Percentiles rank a stretch among this genome's conserved stretches.
Conservation (phyloP, 306 rosid genomes). For the Acacia acuminata region DNA sequence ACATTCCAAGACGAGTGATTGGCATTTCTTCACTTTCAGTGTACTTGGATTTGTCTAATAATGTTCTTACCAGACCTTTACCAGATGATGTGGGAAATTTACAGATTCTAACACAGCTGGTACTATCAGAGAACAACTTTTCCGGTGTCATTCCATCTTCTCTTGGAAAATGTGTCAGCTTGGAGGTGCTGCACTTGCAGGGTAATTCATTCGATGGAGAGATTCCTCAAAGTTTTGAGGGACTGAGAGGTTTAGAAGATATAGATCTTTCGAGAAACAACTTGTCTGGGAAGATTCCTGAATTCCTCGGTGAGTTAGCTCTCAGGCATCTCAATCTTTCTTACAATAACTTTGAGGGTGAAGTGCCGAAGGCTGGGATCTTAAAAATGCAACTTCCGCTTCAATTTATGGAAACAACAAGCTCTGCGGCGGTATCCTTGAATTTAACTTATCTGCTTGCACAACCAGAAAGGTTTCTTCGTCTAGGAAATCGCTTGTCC, state of each 20-base stretch:
- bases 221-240: slow-evolving; percentile 31
- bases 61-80: slow-evolving; percentile 36
- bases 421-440: slow-evolving; percentile 42
- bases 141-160: slow-evolving; percentile 42
- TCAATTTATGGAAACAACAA: slow-evolving; percentile 36
- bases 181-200: slow-evolving; percentile 37
- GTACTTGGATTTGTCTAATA: slow-evolving; percentile 40
- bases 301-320: slow-evolving; percentile 27
- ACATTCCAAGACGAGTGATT: slow-evolving; percentile 40
- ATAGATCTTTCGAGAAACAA: slow-evolving; percentile 40
- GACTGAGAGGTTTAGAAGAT: slow-evolving; percentile 40
- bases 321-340: slow-evolving; percentile 41
- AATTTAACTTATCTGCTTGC: slow-evolving; percentile 39
- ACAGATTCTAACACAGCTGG: slow-evolving; percentile 22
- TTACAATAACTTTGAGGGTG: slow-evolving; percentile 41
- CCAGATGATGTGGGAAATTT: slow-evolving; percentile 39
- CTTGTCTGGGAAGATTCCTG: slow-evolving; percentile 42
- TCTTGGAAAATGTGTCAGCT: slow-evolving; percentile 36
- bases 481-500: neutral
- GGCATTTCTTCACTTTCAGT: slow-evolving; percentile 41
- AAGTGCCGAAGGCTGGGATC: slow-evolving; percentile 39
- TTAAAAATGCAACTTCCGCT: slow-evolving; percentile 32
- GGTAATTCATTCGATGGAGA: slow-evolving; percentile 43
- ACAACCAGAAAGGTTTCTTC: neutral
- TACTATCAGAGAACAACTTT: slow-evolving; percentile 39